Percentiles rank a stretch among this genome's conserved stretches.
phyloP scores from a whole-genome alignment of 2,329 filamentous ascomycete species.

The Drechslerella dactyloides region DNA sequence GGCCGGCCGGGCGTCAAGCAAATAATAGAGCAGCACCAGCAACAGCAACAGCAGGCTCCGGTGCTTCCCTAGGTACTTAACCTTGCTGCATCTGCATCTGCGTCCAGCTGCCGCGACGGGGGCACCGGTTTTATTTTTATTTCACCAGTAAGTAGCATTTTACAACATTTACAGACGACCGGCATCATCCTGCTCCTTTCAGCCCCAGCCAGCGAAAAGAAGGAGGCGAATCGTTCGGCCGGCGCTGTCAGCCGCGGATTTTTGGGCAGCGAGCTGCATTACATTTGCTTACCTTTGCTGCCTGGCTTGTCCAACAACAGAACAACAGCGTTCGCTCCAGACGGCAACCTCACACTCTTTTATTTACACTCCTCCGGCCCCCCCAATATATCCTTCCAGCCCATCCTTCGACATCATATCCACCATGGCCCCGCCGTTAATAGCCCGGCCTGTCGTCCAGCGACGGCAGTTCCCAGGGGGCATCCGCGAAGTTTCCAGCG shows the following conservation, averaged over 20 bases:
- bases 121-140: background rate
- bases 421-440: slow-evolving; percentile 1
- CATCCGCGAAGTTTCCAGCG: background rate
- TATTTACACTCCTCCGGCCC: background rate
- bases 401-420: slow-evolving; percentile 1
- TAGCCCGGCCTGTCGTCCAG: slow-evolving; percentile 6
- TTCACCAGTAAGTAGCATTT: background rate
- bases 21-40: background rate
- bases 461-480: background rate
- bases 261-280: slow-evolving; percentile 5
- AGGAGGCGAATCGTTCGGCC: background rate
- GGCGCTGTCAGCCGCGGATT: slow-evolving; percentile 9
- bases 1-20: slow-evolving; percentile 9
- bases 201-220: slow-evolving; percentile 1
- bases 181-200: too few relatives aligned
- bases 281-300: background rate
- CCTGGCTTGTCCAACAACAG: background rate
- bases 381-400: background rate
- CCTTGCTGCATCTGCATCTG: too few relatives aligned
- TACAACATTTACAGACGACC: background rate
- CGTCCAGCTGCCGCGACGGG: background rate
- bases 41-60: background rate
- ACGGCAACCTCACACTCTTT: slow-evolving; percentile 3
- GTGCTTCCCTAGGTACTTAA: too few relatives aligned
- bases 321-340: background rate